A percentile compares a stretch with the other conserved stretches of the same genome.
phyloP scores from a whole-genome alignment of 495 filamentous ascomycete genomes.

The Aspergillus incahuasiensis region DNA sequence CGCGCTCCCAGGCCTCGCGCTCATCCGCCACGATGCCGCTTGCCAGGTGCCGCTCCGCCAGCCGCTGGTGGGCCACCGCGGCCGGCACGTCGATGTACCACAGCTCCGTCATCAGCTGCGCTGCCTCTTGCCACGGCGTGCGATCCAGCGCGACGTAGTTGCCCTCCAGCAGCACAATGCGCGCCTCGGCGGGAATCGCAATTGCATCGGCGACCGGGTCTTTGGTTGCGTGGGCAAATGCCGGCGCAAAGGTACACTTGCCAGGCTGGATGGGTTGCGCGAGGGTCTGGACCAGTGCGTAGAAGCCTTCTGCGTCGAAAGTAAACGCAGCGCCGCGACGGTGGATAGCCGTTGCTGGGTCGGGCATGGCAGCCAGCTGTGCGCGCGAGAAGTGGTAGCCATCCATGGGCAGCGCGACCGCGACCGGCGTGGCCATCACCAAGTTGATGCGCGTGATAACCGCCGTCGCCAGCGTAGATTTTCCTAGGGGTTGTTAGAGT shows the following conservation, averaged over 20 bases:
- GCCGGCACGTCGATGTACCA: conserved; percentile 74
- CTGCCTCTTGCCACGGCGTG: conserved; percentile 58
- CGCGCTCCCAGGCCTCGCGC: conserved; percentile 12
- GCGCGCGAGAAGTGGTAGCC: conserved; percentile 76
- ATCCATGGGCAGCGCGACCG: too few relatives aligned
- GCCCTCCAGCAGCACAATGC: conserved; percentile 70
- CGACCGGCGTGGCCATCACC: too few relatives aligned
- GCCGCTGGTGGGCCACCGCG: conserved; percentile 53
- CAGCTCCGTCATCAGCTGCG: conserved; percentile 61
- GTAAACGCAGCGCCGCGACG: conserved; percentile 80
- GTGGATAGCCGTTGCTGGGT: conserved; percentile 62
- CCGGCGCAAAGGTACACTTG: conserved; percentile 69
- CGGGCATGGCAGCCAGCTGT: conserved; percentile 70
- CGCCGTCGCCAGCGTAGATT: too few relatives aligned
- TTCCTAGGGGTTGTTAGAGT: too few relatives aligned
- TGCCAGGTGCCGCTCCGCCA: conserved; percentile 64
- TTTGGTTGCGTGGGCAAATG: conserved; percentile 75
- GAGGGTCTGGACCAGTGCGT: conserved; percentile 53
- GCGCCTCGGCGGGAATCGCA: conserved; percentile 46
- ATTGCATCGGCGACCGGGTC: conserved; percentile 65
- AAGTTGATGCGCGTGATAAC: too few relatives aligned
- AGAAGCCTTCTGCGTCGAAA: conserved; percentile 63
- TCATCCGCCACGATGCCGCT: conserved; percentile 60
- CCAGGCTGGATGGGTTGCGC: conserved; percentile 45
- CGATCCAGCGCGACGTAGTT: conserved; percentile 62